phyloP scores from a whole-genome alignment of 1,139 yeast genomes.

The Saccharomyces hybrid region DNA sequence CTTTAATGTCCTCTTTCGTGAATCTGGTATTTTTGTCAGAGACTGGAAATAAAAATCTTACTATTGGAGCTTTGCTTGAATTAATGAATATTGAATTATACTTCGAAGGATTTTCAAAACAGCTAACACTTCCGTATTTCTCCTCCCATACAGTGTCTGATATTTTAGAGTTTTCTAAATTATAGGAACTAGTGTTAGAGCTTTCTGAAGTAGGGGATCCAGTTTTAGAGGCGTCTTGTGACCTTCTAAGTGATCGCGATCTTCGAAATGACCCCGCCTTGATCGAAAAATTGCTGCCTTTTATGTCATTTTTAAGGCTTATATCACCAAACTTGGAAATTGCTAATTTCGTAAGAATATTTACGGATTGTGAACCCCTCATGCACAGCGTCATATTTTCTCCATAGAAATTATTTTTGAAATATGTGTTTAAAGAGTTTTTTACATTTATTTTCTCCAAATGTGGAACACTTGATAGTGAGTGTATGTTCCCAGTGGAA shows the following conservation, averaged over 20 bases:
- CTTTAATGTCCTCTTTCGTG: conserved; percentile 14
- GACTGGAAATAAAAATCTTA: conserved; percentile 40
- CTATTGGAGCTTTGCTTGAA: conserved; percentile 24
- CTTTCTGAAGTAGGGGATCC: neutral
- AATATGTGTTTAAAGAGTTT: conserved; percentile 46
- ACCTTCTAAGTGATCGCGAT: neutral
- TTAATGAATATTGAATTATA: conserved; percentile 29
- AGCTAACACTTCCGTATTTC: conserved; percentile 11
- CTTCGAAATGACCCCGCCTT: neutral
- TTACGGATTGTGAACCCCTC: conserved; percentile 57
- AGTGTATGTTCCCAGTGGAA: conserved; percentile 61
- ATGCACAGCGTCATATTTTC: conserved; percentile 52
- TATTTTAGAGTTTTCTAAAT: conserved; percentile 9
- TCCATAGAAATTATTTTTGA: conserved; percentile 41
- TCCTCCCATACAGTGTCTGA: conserved; percentile 18
- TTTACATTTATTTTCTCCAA: conserved; percentile 44
- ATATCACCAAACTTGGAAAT: conserved; percentile 36
- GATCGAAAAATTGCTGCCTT: neutral
- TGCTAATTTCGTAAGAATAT: conserved; percentile 46
- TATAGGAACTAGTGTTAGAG: conserved; percentile 1
- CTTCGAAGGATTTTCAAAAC: conserved; percentile 17
- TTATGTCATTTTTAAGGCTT: neutral
- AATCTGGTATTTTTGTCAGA: conserved; percentile 10
- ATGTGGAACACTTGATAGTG: conserved; percentile 48
- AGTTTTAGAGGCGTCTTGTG: neutral